A percentile compares a stretch with the other conserved stretches of the same genome.
Conservation (phyloP, 2,329 filamentous ascomycete species). For the Cyanodermella asteris region DNA sequence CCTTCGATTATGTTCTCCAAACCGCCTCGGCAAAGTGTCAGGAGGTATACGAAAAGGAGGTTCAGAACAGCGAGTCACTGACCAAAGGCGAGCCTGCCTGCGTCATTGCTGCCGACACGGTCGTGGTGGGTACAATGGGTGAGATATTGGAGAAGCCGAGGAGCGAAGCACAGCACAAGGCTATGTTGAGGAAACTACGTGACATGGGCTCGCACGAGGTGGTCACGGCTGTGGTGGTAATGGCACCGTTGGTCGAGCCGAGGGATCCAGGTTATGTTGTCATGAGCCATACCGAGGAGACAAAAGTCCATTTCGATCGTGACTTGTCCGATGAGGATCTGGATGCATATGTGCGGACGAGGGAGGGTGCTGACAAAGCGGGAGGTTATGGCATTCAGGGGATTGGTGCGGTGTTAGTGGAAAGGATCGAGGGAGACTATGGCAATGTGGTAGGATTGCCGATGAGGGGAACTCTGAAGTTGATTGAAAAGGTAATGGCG, state of each 20-base stretch:
- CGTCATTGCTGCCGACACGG: constrained; percentile 75
- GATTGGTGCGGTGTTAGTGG: constrained; percentile 63
- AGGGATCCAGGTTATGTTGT: constrained; percentile 69
- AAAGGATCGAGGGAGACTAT: constrained; percentile 69
- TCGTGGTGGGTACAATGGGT: constrained; percentile 58
- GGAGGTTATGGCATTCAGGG: constrained; percentile 92
- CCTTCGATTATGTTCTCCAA: constrained; percentile 75
- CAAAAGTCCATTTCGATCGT: constrained; percentile 64
- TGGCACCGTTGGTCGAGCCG: constrained; percentile 63
- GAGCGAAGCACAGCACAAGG: constrained; percentile 56
- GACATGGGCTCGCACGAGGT: constrained; percentile 63
- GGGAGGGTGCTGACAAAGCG: constrained; percentile 89
- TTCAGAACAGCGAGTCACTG: constrained; percentile 30
- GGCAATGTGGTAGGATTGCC: constrained; percentile 93
- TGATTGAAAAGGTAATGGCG: constrained; percentile 77
- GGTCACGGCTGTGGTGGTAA: constrained; percentile 63
- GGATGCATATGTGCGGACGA: constrained; percentile 42
- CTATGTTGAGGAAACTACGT: constrained; percentile 62
- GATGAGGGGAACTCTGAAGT: constrained; percentile 49
- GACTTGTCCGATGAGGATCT: constrained; percentile 63
- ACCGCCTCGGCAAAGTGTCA: constrained; percentile 71
- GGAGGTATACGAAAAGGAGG: constrained; percentile 42
- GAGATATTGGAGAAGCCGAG: constrained; percentile 79
- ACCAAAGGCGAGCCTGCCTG: constrained; percentile 50
- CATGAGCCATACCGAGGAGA: constrained; percentile 70